phyloP scores from a whole-genome alignment of 1,284 basidiomycete genomes.

The Grifola frondosa region DNA sequence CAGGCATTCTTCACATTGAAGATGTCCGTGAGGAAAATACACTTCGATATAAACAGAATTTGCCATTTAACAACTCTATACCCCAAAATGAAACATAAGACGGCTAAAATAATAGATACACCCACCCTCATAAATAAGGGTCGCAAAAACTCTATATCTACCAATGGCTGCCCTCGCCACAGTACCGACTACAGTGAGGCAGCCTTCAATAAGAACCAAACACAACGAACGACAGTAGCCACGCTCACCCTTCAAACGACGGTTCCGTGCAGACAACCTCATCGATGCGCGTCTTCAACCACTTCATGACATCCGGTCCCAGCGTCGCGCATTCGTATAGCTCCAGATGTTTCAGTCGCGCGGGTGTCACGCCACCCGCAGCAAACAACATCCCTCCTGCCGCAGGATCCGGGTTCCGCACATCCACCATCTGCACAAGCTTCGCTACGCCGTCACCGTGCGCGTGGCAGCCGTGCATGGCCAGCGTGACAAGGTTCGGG shows the following conservation, averaged over 20 bases:
- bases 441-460: conserved; percentile 61
- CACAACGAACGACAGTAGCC: conserved; percentile 6
- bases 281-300: conserved; percentile 58
- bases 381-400: conserved; percentile 24
- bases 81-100: too few species aligned
- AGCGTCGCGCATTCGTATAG: conserved; percentile 61
- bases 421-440: conserved; percentile 66
- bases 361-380: conserved; percentile 37
- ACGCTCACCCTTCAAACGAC: conserved; percentile 36
- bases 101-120: too few species aligned
- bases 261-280: conserved; percentile 62
- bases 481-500: conserved; percentile 54
- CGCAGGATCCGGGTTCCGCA: conserved; percentile 55
- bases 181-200: too few species aligned
- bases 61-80: too few species aligned
- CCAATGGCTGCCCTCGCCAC: too few species aligned
- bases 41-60: too few species aligned
- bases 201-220: too few species aligned
- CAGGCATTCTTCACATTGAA: too few species aligned
- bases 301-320: conserved; percentile 63
- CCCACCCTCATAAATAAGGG: too few species aligned
- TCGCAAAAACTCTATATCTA: too few species aligned
- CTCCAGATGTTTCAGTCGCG: conserved; percentile 54
- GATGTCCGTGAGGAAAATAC: too few species aligned
- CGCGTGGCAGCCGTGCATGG: conserved; percentile 59